Conservation (phyloP, 441 rosid species). For the Metrosideros polymorpha region DNA sequence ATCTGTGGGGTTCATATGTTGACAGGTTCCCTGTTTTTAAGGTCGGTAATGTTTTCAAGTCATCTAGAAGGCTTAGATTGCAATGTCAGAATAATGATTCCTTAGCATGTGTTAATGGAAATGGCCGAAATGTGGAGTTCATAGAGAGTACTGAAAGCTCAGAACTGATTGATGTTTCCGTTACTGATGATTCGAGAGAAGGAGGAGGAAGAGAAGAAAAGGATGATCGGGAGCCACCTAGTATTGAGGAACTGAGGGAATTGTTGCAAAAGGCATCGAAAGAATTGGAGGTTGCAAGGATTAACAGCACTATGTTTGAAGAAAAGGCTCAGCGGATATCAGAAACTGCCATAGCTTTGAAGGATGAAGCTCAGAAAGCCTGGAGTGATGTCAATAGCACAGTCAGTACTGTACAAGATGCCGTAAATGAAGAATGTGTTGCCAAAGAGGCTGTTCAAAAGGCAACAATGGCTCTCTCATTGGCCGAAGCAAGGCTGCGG, state of each 20-base stretch:
- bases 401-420: slow-evolving; percentile 46
- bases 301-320: slow-evolving; percentile 79
- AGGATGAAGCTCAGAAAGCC: slow-evolving; percentile 67
- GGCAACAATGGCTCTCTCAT: slow-evolving; percentile 74
- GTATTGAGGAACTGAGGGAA: slow-evolving; percentile 56
- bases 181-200: slow-evolving; percentile 15
- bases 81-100: slow-evolving; percentile 65
- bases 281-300: slow-evolving; percentile 70
- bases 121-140: slow-evolving; percentile 38
- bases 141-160: slow-evolving; percentile 25
- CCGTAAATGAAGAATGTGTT: slow-evolving; percentile 49
- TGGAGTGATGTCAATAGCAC: slow-evolving; percentile 52
- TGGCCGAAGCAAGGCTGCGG: slow-evolving; percentile 73
- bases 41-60: slow-evolving; percentile 16
- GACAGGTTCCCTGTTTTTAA: slow-evolving; percentile 16
- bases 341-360: slow-evolving; percentile 79
- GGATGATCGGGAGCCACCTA: slow-evolving; percentile 24
- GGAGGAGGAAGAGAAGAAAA: slow-evolving; percentile 29
- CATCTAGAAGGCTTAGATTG: slow-evolving; percentile 20
- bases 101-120: slow-evolving; percentile 43
- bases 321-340: slow-evolving; percentile 87
- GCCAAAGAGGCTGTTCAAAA: slow-evolving; percentile 74
- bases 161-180: slow-evolving; percentile 6
- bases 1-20: slow-evolving; percentile 9
- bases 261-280: slow-evolving; percentile 44